phyloP scores from a whole-genome alignment of 352 stramenopile genomes.

The Pythium sp. region DNA sequence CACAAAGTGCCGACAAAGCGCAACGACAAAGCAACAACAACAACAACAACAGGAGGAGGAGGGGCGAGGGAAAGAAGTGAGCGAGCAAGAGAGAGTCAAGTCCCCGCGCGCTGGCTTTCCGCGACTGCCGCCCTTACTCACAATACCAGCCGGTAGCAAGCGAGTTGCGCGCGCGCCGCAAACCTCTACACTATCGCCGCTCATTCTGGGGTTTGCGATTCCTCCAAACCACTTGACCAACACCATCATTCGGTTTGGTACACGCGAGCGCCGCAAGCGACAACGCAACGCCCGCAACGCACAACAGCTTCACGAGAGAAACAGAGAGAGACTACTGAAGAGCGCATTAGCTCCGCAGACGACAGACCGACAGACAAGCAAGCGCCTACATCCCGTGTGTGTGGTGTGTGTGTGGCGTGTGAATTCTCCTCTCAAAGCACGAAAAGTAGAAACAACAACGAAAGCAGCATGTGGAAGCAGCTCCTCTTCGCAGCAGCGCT shows the following conservation, averaged over 20 bases:
- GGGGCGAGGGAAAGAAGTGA: constrained; percentile 5
- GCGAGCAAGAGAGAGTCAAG: constrained; percentile 3
- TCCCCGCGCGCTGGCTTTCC: constrained; percentile 10
- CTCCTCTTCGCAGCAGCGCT: constrained; percentile 13
- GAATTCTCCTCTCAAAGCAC: not conserved
- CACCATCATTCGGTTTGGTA: constrained; percentile 22
- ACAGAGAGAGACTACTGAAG: no score
- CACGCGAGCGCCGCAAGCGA: constrained; percentile 11
- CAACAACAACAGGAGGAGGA: not conserved
- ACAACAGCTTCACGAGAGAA: not conserved
- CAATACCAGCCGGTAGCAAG: not conserved
- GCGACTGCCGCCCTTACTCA: not conserved
- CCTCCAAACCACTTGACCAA: constrained; percentile 12
- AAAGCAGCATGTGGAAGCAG: constrained; percentile 18
- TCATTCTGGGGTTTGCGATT: constrained; percentile 20
- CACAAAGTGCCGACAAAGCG: not conserved
- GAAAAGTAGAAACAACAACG: not conserved
- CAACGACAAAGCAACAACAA: constrained; percentile 2
- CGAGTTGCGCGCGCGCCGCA: not conserved
- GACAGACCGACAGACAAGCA: not conserved
- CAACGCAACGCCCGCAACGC: constrained; percentile 10
- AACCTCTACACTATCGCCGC: constrained; percentile 8
- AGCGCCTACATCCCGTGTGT: not conserved
- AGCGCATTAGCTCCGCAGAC: not conserved
- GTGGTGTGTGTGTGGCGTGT: not conserved